Evolutionary conservation across 306 rosid genomes (phyloP).

Genomic region (Biancaea sappan): DNA sequence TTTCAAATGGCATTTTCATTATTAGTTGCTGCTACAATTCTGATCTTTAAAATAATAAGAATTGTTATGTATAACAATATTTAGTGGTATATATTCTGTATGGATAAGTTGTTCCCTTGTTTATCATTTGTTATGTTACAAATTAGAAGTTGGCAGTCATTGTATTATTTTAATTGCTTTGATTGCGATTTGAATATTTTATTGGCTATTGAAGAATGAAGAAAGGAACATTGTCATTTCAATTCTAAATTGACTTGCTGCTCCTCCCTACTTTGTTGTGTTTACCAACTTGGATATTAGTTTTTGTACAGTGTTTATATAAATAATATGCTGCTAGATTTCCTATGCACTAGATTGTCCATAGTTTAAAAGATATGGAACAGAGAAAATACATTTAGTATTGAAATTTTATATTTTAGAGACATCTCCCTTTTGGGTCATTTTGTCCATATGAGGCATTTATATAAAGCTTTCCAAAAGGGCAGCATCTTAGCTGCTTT

Average conservation of each 20-base stretch:
- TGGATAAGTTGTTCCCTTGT: not conserved
- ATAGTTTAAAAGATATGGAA: slow-evolving; percentile 9
- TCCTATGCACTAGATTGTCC: too few species aligned
- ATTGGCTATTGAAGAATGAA: not conserved
- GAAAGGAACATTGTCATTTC: not conserved
- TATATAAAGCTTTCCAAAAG: not conserved
- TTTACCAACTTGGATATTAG: not conserved
- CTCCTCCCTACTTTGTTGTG: not conserved
- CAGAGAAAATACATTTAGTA: not conserved
- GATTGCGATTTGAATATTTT: not conserved
- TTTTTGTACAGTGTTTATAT: not conserved
- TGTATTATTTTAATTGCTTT: slow-evolving; percentile 8
- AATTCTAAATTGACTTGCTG: not conserved
- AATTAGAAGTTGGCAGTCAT: not conserved
- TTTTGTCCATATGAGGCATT: not conserved
- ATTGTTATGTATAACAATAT: not conserved
- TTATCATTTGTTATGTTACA: not conserved
- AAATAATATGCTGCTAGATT: not conserved
- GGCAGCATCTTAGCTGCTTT: not conserved
- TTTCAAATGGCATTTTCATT: slow-evolving; percentile 9
- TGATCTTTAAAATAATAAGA: slow-evolving; percentile 9
- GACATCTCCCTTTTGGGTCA: slow-evolving; percentile 5
- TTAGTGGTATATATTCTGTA: not conserved
- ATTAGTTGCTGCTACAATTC: not conserved
- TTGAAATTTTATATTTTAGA: not conserved